These are phyloP conservation scores for Acanthamoeba divionensis DNA, from an alignment of 208 protist species.

Conservation along the genomic window DNA sequence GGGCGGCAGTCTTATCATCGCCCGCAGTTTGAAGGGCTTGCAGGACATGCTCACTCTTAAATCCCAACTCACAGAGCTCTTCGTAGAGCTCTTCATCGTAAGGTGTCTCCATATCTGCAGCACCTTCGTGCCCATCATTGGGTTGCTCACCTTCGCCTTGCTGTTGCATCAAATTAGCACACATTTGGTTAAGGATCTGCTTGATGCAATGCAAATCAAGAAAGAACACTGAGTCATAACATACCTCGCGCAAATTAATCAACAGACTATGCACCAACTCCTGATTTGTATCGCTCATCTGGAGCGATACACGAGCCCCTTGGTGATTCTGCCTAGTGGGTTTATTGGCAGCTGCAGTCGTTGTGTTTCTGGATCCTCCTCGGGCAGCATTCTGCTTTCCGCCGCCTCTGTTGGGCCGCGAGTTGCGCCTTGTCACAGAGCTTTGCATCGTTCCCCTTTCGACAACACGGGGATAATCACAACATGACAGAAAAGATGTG, in stretches of 20 bases:
- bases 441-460: background rate
- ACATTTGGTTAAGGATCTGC: background rate
- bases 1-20: background rate
- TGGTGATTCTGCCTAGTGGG: background rate
- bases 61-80: background rate
- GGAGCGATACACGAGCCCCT: background rate
- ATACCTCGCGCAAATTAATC: background rate
- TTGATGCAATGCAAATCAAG: background rate
- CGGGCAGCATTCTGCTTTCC: background rate
- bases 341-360: background rate
- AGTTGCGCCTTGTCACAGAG: background rate
- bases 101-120: too few species aligned
- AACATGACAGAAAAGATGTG: too few species aligned
- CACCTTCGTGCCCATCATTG: background rate
- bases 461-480: too few species aligned
- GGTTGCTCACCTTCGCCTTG: background rate
- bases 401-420: background rate
- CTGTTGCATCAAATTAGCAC: background rate
- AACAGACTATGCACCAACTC: background rate
- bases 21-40: background rate
- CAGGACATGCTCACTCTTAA: background rate
- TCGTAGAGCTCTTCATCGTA: background rate
- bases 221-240: background rate
- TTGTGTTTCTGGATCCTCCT: background rate
- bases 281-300: background rate